These are phyloP conservation scores for Dothistroma septosporum DNA, from an alignment of 2,329 filamentous ascomycete species.

Conservation along the genomic window DNA sequence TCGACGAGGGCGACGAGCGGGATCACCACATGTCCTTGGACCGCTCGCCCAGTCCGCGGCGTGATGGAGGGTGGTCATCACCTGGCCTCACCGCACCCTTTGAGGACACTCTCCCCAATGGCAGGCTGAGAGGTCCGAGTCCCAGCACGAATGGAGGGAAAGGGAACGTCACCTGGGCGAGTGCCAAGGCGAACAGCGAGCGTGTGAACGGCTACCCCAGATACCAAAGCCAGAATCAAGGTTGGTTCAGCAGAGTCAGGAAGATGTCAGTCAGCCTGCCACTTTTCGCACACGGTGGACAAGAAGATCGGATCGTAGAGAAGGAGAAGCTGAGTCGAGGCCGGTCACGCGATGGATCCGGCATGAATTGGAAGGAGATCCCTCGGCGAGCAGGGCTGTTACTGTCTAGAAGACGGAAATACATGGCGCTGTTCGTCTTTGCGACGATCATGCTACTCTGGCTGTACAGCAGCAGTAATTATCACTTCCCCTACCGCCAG, in stretches of 20 bases:
- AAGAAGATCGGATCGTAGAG: conserved; percentile 54
- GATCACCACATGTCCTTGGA: conserved; percentile 67
- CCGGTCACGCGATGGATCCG: conserved; percentile 10
- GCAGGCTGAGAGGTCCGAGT: conserved; percentile 63
- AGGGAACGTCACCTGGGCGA: conserved; percentile 68
- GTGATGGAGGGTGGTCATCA: conserved; percentile 83
- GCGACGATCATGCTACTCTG: conserved; percentile 24
- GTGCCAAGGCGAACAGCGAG: conserved; percentile 71
- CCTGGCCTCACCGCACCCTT: conserved; percentile 65
- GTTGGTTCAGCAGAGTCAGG: conserved; percentile 82
- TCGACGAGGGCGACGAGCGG: conserved; percentile 24
- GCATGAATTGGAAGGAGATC: conserved; percentile 20
- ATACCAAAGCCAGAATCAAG: conserved; percentile 72
- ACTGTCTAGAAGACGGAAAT: conserved; percentile 30
- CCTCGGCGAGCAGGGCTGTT: conserved; percentile 27
- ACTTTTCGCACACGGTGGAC: conserved; percentile 57
- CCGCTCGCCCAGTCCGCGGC: conserved; percentile 79
- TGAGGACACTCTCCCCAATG: conserved; percentile 30
- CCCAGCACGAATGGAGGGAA: conserved; percentile 44
- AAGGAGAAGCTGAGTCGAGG: conserved; percentile 71
- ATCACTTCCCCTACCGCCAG: neutral
- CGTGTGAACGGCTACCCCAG: conserved; percentile 69
- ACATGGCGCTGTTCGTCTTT: conserved; percentile 25
- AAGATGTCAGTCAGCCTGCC: conserved; percentile 76
- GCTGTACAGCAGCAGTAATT: conserved; percentile 29